phyloP scores from a whole-genome alignment of 768 basidiomycete species.

The Mycena albidolilacea region DNA sequence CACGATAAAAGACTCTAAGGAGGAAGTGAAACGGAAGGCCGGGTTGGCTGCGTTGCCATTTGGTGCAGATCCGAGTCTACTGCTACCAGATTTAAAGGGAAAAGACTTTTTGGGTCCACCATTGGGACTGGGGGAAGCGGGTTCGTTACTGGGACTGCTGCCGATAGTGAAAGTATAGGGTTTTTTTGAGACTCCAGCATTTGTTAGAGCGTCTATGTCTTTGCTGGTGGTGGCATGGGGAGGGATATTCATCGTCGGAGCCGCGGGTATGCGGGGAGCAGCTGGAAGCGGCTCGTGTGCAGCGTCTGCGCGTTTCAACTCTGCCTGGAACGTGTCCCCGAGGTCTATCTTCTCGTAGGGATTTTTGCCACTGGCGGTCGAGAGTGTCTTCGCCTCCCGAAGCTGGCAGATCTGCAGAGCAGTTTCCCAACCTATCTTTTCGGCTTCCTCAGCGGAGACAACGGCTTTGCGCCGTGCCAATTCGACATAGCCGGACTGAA shows the following conservation, averaged over 20 bases:
- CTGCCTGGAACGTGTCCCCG: slow-evolving; percentile 14
- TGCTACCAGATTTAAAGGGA: too few species aligned
- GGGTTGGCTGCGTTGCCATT: too few species aligned
- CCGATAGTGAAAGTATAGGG: too few species aligned
- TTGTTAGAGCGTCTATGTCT: too few species aligned
- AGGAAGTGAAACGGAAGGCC: too few species aligned
- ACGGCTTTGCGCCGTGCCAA: slow-evolving; percentile 8
- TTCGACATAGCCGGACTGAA: slow-evolving; percentile 28
- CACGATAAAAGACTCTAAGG: too few species aligned
- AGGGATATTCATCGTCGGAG: too few species aligned
- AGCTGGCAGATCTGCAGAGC: slow-evolving; percentile 26
- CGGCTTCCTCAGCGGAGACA: slow-evolving; percentile 23
- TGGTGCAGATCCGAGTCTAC: too few species aligned
- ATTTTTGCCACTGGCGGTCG: background rate
- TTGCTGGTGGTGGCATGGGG: background rate
- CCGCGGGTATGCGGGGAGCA: background rate
- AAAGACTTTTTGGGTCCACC: too few species aligned
- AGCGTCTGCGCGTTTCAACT: slow-evolving; percentile 21
- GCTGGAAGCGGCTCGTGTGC: slow-evolving; percentile 6
- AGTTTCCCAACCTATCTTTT: slow-evolving; percentile 21
- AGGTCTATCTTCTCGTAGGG: background rate
- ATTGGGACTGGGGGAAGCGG: too few species aligned
- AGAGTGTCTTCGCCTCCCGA: slow-evolving; percentile 19
- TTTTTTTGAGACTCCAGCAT: too few species aligned
- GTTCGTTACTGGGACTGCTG: too few species aligned